Base-by-base conservation (phyloP, 495 filamentous ascomycete species). In the Peziza echinospora region DNA sequence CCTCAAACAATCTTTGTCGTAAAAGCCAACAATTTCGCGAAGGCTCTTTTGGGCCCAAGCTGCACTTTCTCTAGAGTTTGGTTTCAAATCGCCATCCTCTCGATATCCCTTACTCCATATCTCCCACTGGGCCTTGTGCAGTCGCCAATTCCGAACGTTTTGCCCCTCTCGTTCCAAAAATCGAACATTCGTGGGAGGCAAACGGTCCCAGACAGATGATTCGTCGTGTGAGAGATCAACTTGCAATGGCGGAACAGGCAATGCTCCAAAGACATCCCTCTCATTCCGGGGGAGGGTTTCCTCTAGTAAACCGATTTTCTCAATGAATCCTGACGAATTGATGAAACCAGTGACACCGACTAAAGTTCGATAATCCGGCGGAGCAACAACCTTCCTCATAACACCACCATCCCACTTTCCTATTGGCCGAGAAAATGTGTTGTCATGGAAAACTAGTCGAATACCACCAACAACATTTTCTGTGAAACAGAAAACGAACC, bases 241-340 rank as follows among this genome's bases (percentile, higher is more conserved):
- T 9, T 48, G 62, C 26, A 37, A 24, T n/a, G 57, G 57, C 28
- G 54, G 43, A 2, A 5, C 24, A 21, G 47, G 30, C 8, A 41
- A 19, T 17, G 17, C 39, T 5, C 54, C 58, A 24, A 57, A 25
- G 4, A 9, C 11, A 26, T 57, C 53, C n/a, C 26, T 37, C 19
- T 0, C 13, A 11, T 28, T 41, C 5, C 7, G 7, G 5, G 45
- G 23, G n/a, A 45, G 45, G 6, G 51, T 56, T 43, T 62, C 51
- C 28, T 62, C 60, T 13, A 62, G 26, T 17, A 62, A 49, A 22
- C 51, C 60, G 47, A 62, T 47, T 5, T 60, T 62, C 46, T 62
- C 60, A 44, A 62, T 55, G 22, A 55, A 55, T 13, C 60, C 60
- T n/a, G 46, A 30, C 11, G 56, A 60, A 44, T 55, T 62, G n/a